Percentiles rank a stretch among this genome's conserved stretches.
Conservation (phyloP, 176 grass and related monocot species). For the sorghum (Sorghum bicolor) region Sorghum_bicolor_NCBIv3 NC_012878.2:53925001-53925500, state of each 20-base stretch:
- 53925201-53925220: neutral
- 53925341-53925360: too few species aligned
- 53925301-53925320: too few species aligned
- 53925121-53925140: neutral
- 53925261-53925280: neutral
- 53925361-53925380: too few species aligned
- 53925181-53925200: neutral
- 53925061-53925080: neutral
- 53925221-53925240: neutral
- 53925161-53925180: neutral
- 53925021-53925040: neutral
- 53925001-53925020: neutral
- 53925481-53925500: constrained; percentile 5
- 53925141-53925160: neutral
- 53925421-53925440: neutral
- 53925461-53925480: constrained; percentile 13
- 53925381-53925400: too few species aligned
- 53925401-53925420: neutral
- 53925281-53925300: neutral
- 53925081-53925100: neutral
- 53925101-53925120: neutral
- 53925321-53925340: neutral
- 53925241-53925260: neutral
- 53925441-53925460: constrained; percentile 19
- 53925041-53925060: neutral